phyloP scores from a whole-genome alignment of 2,329 filamentous ascomycete species.

The Colletotrichum eleusines region DNA sequence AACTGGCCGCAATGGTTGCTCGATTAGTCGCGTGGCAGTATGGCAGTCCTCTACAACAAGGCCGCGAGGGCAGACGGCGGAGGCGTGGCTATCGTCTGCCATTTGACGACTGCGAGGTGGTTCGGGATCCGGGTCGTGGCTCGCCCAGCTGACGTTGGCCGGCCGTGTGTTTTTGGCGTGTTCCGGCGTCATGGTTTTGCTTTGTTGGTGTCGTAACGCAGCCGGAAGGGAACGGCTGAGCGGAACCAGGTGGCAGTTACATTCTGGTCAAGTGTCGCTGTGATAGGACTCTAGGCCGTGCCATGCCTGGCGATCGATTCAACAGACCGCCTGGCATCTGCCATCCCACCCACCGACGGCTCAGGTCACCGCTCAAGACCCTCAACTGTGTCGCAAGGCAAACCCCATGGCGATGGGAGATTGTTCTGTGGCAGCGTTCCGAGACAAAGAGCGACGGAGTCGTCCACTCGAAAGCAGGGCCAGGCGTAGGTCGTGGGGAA shows the following conservation, averaged over 20 bases:
- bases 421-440: slow-evolving; percentile 26
- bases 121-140: background rate
- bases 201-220: slow-evolving; percentile 21
- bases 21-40: slow-evolving; percentile 39
- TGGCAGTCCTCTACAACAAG: slow-evolving; percentile 27
- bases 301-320: slow-evolving; percentile 22
- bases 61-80: background rate
- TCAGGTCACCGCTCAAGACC: slow-evolving; percentile 18
- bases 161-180: slow-evolving; percentile 9
- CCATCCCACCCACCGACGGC: background rate
- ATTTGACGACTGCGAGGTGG: background rate
- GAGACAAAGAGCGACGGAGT: slow-evolving; percentile 27
- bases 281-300: slow-evolving; percentile 5
- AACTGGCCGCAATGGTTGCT: slow-evolving; percentile 39
- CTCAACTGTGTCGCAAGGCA: background rate
- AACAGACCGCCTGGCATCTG: background rate
- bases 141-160: slow-evolving; percentile 4
- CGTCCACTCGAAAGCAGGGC: slow-evolving; percentile 12
- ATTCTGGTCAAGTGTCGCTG: slow-evolving; percentile 10
- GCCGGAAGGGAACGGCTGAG: slow-evolving; percentile 25
- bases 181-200: slow-evolving; percentile 33
- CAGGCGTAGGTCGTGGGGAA: slow-evolving; percentile 19
- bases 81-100: slow-evolving; percentile 4
- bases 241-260: slow-evolving; percentile 21
- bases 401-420: slow-evolving; percentile 14